Evolutionary conservation across 345 rosid genomes (phyloP).

Genomic region (Ceriops zippeliana): DNA sequence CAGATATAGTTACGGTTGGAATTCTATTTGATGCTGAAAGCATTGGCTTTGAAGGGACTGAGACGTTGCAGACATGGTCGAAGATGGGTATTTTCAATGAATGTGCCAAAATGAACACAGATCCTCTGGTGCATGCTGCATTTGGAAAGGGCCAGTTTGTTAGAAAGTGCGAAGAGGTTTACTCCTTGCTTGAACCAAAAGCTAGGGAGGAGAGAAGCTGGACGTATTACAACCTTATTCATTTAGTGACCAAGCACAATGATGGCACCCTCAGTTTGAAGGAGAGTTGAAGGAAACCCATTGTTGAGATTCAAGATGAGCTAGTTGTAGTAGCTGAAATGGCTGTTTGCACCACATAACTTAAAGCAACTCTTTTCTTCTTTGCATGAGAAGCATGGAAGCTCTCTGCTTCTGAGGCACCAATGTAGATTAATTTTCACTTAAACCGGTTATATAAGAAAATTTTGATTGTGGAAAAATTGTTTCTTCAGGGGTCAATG

Average conservation of each 20-base stretch:
- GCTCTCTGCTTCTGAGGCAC: too few relatives aligned
- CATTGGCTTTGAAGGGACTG: conserved; percentile 39
- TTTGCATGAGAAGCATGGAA: too few relatives aligned
- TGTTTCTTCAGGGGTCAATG: too few relatives aligned
- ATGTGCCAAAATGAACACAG: conserved; percentile 50
- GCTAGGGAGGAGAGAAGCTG: conserved; percentile 35
- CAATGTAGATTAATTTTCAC: too few relatives aligned
- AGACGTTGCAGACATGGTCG: conserved; percentile 46
- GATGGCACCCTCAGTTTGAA: background rate
- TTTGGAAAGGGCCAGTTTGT: conserved; percentile 60
- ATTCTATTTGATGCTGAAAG: conserved; percentile 42
- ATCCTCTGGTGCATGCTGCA: conserved; percentile 51
- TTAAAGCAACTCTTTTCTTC: too few relatives aligned
- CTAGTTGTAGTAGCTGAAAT: too few relatives aligned
- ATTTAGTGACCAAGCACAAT: conserved; percentile 30
- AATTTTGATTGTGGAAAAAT: too few relatives aligned
- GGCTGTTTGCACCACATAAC: too few relatives aligned
- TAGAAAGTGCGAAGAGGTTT: conserved; percentile 41
- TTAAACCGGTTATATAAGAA: too few relatives aligned
- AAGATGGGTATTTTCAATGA: conserved; percentile 45
- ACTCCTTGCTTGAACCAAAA: conserved; percentile 29
- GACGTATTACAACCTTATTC: conserved; percentile 47
- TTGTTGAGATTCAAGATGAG: too few relatives aligned
- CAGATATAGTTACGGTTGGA: conserved; percentile 65
- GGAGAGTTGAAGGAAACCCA: too few relatives aligned